Conservation (phyloP, 306 rosid species). For the Mimosa pudica region DNA sequence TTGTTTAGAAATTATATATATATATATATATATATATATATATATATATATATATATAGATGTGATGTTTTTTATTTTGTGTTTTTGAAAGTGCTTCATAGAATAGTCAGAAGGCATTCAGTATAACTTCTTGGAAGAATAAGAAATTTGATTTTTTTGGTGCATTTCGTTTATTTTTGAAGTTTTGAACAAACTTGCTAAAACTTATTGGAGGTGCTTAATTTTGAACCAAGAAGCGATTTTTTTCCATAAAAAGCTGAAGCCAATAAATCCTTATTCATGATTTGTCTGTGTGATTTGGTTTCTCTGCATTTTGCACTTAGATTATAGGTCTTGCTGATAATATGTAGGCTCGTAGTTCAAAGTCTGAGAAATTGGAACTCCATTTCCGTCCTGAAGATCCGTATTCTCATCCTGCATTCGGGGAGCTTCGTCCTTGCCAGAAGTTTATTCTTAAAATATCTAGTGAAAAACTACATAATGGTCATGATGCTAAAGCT, state of each 20-base stretch:
- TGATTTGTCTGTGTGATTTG: neutral
- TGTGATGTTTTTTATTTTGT: too few species aligned
- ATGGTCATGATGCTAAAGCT: slow-evolving; percentile 33
- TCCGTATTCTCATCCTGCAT: slow-evolving; percentile 83
- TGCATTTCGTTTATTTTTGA: neutral
- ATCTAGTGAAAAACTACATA: slow-evolving; percentile 43
- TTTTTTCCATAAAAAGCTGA: neutral
- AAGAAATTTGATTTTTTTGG: neutral
- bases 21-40: too few species aligned
- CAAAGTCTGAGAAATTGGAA: slow-evolving; percentile 64
- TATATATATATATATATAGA: too few species aligned
- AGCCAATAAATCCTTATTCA: neutral
- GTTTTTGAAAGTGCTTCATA: neutral
- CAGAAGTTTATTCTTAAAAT: slow-evolving; percentile 69
- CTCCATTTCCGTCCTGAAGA: slow-evolving; percentile 84
- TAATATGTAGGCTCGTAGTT: slow-evolving; percentile 58
- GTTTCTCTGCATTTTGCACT: neutral
- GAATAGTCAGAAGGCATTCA: neutral
- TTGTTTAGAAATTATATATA: neutral
- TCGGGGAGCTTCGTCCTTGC: slow-evolving; percentile 76
- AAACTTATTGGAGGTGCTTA: neutral
- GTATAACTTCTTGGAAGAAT: neutral
- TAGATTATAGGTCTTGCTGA: slow-evolving; percentile 15
- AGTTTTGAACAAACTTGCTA: neutral
- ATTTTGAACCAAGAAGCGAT: neutral